Evolutionary conservation across 2,329 filamentous ascomycete species (phyloP).

Genomic region (Bipolaris gigantea): DNA sequence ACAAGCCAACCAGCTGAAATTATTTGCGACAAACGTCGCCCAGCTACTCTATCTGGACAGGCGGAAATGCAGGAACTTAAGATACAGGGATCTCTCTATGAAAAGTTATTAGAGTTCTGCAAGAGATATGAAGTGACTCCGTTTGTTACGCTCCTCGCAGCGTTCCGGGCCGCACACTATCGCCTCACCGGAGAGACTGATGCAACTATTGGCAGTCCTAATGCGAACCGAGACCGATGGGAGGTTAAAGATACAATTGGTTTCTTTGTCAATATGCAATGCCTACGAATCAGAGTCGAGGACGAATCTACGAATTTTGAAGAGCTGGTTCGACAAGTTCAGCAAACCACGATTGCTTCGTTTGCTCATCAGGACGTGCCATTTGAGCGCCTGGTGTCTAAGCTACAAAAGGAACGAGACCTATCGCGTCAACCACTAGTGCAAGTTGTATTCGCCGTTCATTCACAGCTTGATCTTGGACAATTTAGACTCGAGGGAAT

Average conservation of each 20-base stretch:
- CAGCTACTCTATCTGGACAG: background rate
- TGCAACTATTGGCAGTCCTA: conserved; percentile 6
- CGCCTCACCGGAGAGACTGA: conserved; percentile 8
- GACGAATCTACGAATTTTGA: conserved; percentile 9
- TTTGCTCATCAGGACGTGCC: background rate
- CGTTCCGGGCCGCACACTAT: conserved; percentile 11
- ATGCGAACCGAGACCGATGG: conserved; percentile 9
- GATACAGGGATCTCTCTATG: background rate
- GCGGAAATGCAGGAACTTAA: background rate
- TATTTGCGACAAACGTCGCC: conserved; percentile 2
- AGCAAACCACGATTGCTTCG: background rate
- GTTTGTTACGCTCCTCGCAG: conserved; percentile 8
- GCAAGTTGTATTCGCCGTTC: background rate
- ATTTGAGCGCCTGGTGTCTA: conserved; percentile 2
- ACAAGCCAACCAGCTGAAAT: conserved; percentile 2
- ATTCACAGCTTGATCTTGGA: background rate
- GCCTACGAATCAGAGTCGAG: conserved; percentile 5
- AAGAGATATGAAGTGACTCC: background rate
- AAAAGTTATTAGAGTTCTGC: background rate
- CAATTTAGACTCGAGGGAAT: background rate
- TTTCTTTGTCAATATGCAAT: conserved; percentile 17
- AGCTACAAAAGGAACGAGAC: background rate
- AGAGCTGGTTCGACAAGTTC: conserved; percentile 1
- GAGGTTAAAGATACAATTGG: conserved; percentile 13
- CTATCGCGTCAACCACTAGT: background rate